phyloP scores from a whole-genome alignment of 2,329 filamentous ascomycete genomes.

The Pseudogymnoascus verrucosus region DNA sequence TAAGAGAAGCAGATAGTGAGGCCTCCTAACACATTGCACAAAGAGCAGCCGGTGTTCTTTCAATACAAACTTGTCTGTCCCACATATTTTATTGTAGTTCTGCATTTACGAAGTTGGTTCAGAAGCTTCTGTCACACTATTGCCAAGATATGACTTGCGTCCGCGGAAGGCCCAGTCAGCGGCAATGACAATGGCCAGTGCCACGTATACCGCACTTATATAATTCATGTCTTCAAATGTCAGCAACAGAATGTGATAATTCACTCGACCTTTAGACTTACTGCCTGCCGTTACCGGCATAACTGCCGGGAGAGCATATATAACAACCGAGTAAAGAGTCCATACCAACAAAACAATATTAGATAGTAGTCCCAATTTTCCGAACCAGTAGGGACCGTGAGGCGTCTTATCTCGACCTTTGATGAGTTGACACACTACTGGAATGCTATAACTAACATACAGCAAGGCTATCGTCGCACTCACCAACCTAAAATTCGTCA shows the following conservation, averaged over 20 bases:
- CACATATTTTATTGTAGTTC: too few relatives aligned
- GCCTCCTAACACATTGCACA: too few relatives aligned
- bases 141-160: background rate
- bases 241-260: too few relatives aligned
- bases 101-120: too few relatives aligned
- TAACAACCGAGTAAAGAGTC: slow-evolving; percentile 48
- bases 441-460: slow-evolving; percentile 39
- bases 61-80: too few relatives aligned
- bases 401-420: slow-evolving; percentile 47
- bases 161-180: slow-evolving; percentile 24
- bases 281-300: slow-evolving; percentile 22
- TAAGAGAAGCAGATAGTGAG: too few relatives aligned
- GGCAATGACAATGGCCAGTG: slow-evolving; percentile 19
- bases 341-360: slow-evolving; percentile 51
- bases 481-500: slow-evolving; percentile 22
- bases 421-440: slow-evolving; percentile 32
- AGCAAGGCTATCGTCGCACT: slow-evolving; percentile 38
- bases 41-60: too few relatives aligned
- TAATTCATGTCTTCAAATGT: slow-evolving; percentile 25
- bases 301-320: slow-evolving; percentile 36
- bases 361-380: slow-evolving; percentile 48
- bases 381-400: slow-evolving; percentile 47
- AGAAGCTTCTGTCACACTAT: too few relatives aligned
- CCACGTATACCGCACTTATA: slow-evolving; percentile 25
- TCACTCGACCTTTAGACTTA: too few relatives aligned